Conservation (phyloP, 1,284 basidiomycete genomes). For the Cutaneotrichosporon sp. region DNA sequence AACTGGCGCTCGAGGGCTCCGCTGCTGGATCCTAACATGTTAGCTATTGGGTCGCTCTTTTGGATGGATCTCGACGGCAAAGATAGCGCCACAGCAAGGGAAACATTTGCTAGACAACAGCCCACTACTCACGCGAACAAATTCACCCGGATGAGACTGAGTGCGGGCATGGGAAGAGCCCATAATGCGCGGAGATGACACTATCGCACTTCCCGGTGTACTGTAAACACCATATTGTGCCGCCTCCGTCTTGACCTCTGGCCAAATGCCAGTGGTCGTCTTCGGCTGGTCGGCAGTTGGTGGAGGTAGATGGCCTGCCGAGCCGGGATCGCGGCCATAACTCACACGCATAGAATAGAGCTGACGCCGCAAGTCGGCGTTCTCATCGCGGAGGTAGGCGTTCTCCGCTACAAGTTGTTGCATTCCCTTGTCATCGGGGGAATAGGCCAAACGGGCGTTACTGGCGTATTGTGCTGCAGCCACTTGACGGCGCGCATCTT, state of each 20-base stretch:
- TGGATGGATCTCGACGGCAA: too few relatives aligned
- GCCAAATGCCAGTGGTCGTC: conserved; percentile 12
- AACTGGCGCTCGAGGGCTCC: conserved; percentile 11
- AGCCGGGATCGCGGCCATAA: conserved; percentile 12
- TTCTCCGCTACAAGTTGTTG: conserved; percentile 36
- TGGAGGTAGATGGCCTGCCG: conserved; percentile 6
- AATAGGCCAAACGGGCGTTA: conserved; percentile 17
- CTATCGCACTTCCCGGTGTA: conserved; percentile 7
- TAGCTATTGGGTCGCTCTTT: neutral
- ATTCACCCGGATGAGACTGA: conserved; percentile 21
- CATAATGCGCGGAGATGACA: conserved; percentile 13
- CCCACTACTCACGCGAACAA: conserved; percentile 16
- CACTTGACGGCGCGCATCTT: conserved; percentile 41
- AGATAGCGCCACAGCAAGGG: too few relatives aligned
- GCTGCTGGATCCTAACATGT: conserved; percentile 12
- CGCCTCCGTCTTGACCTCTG: conserved; percentile 17
- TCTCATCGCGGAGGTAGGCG: conserved; percentile 41
- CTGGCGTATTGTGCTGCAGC: conserved; percentile 28
- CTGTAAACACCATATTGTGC: conserved; percentile 12
- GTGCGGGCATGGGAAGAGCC: conserved; percentile 17
- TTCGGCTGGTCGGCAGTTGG: conserved; percentile 9
- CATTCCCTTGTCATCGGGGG: conserved; percentile 33
- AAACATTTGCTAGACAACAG: too few relatives aligned
- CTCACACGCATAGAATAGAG: conserved; percentile 29
- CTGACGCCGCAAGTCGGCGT: conserved; percentile 39